Evolutionary conservation across 306 rosid species (phyloP), one percentile per base, ranked within the genome.

Genomic region (Pterocarpus macrocarpus): DNA sequence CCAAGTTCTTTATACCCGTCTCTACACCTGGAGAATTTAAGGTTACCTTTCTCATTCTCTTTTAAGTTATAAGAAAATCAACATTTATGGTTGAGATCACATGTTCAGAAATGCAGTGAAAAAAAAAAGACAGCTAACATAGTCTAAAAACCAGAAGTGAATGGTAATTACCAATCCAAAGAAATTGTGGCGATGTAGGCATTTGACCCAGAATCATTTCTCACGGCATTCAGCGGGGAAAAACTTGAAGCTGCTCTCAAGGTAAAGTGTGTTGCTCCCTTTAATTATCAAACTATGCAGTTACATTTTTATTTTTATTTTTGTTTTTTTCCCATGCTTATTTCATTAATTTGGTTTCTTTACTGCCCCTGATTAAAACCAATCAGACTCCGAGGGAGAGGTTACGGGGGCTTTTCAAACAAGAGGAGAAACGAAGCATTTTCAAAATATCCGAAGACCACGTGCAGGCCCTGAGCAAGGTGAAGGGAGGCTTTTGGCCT

Each of bases 141-240:
- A 22, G 14, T 47, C 2, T 4, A 11, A 47, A 3, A 11, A 47
- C 3, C 53, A 1, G 49, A 5, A 41, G 45, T 8, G 5, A 41
- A 7, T 6, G 5, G 2, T 41, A 41, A 6, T 5, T 41, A 8
- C 9, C 44, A 8, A 68, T 81, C 4, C 14, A 16, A 9, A 50
- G 44, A 50, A 69, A 64, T 57, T 30, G 13, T 71, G 64, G 22
- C 43, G 30, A 6, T 70, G 62, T 74, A 93, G 97, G 73, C 85
- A 55, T 91, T 90, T 85, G 68, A 88, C 41, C 90, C 89, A 7
- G 91, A 92, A 86, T 86, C 97, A 47, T 79, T 92, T 52, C 85
- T 86, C 87, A 74, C 52, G n/a, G 84, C 91, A 56, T 94, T 94
- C 84, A 86, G 94, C 81, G 80, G 87, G 82, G 80, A 87, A 41